phyloP scores from a whole-genome alignment of 2,329 filamentous ascomycete species.

The Chaetomium globosum region DNA sequence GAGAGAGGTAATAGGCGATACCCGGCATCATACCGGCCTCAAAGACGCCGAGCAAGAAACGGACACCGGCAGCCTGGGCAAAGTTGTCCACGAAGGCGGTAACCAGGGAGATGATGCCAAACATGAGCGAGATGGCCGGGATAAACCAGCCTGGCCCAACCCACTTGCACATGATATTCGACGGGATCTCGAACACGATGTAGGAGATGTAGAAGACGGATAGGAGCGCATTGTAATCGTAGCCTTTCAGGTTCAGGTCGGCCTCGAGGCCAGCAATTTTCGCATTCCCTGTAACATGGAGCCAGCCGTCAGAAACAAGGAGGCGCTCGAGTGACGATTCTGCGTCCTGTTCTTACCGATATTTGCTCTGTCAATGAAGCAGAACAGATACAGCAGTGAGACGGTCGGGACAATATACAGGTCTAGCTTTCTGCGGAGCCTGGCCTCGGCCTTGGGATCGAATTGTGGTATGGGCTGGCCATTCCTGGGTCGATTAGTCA shows the following conservation, averaged over 20 bases:
- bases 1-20: conserved; percentile 61
- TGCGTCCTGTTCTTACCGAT: conserved; percentile 53
- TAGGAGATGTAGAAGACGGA: conserved; percentile 66
- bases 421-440: conserved; percentile 64
- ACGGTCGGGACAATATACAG: conserved; percentile 64
- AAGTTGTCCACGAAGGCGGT: conserved; percentile 61
- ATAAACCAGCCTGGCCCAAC: conserved; percentile 66
- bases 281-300: conserved; percentile 53
- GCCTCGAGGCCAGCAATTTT: conserved; percentile 58
- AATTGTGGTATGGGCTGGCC: conserved; percentile 55
- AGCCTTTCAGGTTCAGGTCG: conserved; percentile 55
- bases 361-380: conserved; percentile 71
- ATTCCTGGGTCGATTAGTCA: conserved; percentile 43
- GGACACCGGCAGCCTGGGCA: conserved; percentile 52
- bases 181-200: conserved; percentile 64
- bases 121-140: conserved; percentile 57
- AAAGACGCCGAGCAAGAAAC: conserved; percentile 61
- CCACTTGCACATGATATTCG: conserved; percentile 63
- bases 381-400: conserved; percentile 66
- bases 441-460: conserved; percentile 59
- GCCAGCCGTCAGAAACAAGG: neutral
- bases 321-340: neutral
- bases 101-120: conserved; percentile 59
- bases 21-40: conserved; percentile 68
- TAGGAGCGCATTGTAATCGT: conserved; percentile 64